A percentile compares a stretch with the other conserved stretches of the same genome.
These are phyloP conservation scores for Suillus cothurnatus DNA, from an alignment of 768 basidiomycete genomes.

Conservation along the genomic window DNA sequence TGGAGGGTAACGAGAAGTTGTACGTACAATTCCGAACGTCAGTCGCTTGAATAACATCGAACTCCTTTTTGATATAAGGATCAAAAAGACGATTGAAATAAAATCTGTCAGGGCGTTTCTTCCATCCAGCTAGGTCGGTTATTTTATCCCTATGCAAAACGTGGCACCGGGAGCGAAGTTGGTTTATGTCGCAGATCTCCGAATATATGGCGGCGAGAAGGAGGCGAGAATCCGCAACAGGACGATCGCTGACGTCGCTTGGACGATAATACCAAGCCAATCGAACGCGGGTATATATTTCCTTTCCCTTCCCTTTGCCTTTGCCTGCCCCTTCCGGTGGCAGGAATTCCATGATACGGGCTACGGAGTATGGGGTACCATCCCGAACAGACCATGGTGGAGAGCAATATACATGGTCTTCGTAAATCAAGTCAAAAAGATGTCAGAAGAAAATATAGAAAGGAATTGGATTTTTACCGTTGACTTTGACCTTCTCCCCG, in stretches of 20 bases:
- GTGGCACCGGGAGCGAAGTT: slow-evolving; percentile 90
- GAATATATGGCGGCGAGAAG: slow-evolving; percentile 96
- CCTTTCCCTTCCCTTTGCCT: slow-evolving; percentile 65
- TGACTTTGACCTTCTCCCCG: slow-evolving; percentile 82
- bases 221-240: slow-evolving; percentile 87
- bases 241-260: slow-evolving; percentile 91
- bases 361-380: slow-evolving; percentile 94
- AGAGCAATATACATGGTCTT: slow-evolving; percentile 97
- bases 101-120: slow-evolving; percentile 92
- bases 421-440: slow-evolving; percentile 34
- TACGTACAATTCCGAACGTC: slow-evolving; percentile 87
- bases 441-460: slow-evolving; percentile 19
- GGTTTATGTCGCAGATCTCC: slow-evolving; percentile 92
- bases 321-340: slow-evolving; percentile 74
- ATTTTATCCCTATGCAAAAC: slow-evolving; percentile 97
- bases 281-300: slow-evolving; percentile 79
- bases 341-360: slow-evolving; percentile 95
- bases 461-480: slow-evolving; percentile 57
- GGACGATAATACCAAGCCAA: slow-evolving; percentile 97
- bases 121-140: slow-evolving; percentile 90
- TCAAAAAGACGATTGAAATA: slow-evolving; percentile 96
- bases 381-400: slow-evolving; percentile 91
- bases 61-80: slow-evolving; percentile 97
- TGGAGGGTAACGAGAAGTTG: slow-evolving; percentile 22
- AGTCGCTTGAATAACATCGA: slow-evolving; percentile 87